Base-by-base conservation (phyloP, 2,329 filamentous ascomycete species). In the Talaromyces sp. region DNA sequence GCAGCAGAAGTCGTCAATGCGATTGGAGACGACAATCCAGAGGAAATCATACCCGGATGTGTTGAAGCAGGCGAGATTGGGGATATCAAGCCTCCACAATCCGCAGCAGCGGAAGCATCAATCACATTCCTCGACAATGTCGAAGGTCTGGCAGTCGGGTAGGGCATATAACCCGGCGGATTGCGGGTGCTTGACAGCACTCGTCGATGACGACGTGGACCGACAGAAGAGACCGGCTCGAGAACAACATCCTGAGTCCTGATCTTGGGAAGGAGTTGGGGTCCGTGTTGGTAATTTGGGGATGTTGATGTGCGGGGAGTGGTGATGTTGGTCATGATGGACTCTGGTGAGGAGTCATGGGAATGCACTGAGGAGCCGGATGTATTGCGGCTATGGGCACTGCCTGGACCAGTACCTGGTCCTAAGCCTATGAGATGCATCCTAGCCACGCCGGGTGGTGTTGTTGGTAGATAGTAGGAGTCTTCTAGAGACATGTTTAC, bases 251-350 rank as follows among this genome's bases (percentile, higher is more conserved):
- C 92, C 79, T 95, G 92, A 47, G 87, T 87, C 67, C 92, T 87
- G 80, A 96, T 93, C 84, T 93, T 95, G 73, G 92, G 92, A 37
- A 96, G 84, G 66, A 96, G 82, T 58, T 92, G 82, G 60, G 92
- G 91, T 22, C 80, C 81, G 61, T 92, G 91, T 79, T 93, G 89
- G 67, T 92, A 89, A 67, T 89, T 86, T 70, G 93, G 86, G 66
- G 91, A 90, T 24, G 33, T 43, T 39, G 90, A 90, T 68, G 85
- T 83, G 62, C 84, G 85, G 62, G 91, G 90, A 13, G 90, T 93
- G 62, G 88, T 90, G 71, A 87, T 83, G 69, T 85, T 83, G 22
- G 89, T 90, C 80, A 86, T 84, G 71, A 87, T 82, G 50, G 90
- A 90, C 75, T 90, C 90, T 50, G 86, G 86, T 39, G 86, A 86